Evolutionary conservation across 371 early-diverging fungal species (phyloP).

Genomic region (Lichtheimia ornata): DNA sequence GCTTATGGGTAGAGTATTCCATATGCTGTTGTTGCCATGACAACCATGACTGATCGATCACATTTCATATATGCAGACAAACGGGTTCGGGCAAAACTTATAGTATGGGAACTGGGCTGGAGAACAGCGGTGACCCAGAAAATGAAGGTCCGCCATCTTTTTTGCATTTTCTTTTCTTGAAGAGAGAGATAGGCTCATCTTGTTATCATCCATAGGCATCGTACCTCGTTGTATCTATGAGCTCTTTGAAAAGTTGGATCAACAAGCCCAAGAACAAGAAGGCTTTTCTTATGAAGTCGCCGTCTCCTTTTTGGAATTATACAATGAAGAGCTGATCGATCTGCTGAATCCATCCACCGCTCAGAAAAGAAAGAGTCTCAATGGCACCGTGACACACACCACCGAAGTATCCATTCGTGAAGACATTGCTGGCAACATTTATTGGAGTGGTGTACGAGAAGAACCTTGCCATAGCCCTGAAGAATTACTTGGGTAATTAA

Average conservation of each 20-base stretch:
- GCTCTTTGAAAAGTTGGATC: conserved; percentile 55
- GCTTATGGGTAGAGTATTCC: conserved; percentile 19
- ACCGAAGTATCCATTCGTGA: conserved; percentile 76
- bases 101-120: conserved; percentile 50
- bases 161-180: no score
- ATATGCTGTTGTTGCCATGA: neutral
- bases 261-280: conserved; percentile 37
- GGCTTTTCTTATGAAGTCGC: conserved; percentile 62
- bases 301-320: conserved; percentile 90
- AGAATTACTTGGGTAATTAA: conserved; percentile 70
- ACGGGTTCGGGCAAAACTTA: conserved; percentile 62
- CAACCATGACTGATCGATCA: conserved; percentile 50
- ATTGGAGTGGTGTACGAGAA: conserved; percentile 90
- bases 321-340: conserved; percentile 96
- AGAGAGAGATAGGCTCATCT: neutral
- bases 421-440: conserved; percentile 89
- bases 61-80: conserved; percentile 54
- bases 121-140: conserved; percentile 33
- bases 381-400: conserved; percentile 6
- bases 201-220: conserved; percentile 58
- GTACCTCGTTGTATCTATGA: conserved; percentile 82
- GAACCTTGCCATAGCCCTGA: conserved; percentile 72
- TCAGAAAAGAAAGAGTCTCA: conserved; percentile 4
- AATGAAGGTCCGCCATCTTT: conserved; percentile 25
- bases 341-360: conserved; percentile 62